phyloP scores from a whole-genome alignment of 1,284 basidiomycete genomes.

The Cerioporus squamosus region DNA sequence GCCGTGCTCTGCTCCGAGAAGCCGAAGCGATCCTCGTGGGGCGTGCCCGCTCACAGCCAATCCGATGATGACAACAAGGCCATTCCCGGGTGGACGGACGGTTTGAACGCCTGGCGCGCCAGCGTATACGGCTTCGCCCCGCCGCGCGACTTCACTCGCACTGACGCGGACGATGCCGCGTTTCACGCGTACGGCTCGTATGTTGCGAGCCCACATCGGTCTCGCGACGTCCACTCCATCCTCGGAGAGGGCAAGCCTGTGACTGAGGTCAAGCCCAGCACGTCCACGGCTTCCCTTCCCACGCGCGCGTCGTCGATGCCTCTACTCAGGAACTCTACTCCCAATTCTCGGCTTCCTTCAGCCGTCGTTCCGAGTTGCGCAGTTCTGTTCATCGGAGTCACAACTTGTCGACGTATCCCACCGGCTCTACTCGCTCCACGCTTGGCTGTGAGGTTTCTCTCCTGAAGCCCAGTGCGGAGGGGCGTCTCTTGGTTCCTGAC shows the following conservation, averaged over 20 bases:
- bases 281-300: constrained; percentile 17
- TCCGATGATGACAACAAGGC: constrained; percentile 36
- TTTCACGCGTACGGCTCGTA: constrained; percentile 46
- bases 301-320: constrained; percentile 20
- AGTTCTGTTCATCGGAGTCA: constrained; percentile 39
- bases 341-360: constrained; percentile 57
- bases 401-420: constrained; percentile 36
- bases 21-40: constrained; percentile 31
- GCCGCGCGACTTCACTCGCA: constrained; percentile 33
- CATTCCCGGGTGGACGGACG: constrained; percentile 74
- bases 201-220: constrained; percentile 52
- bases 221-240: constrained; percentile 52
- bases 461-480: constrained; percentile 59
- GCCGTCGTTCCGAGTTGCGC: constrained; percentile 55
- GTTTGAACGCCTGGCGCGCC: constrained; percentile 65
- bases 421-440: constrained; percentile 34
- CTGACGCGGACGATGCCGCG: constrained; percentile 30
- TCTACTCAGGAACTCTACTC: constrained; percentile 47
- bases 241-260: constrained; percentile 38
- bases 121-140: constrained; percentile 54
- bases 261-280: constrained; percentile 28
- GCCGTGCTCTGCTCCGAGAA: constrained; percentile 51
- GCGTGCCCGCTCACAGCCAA: constrained; percentile 23
- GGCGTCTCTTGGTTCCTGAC: constrained; percentile 68
- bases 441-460: constrained; percentile 50